Evolutionary conservation across 768 basidiomycete genomes (phyloP), one percentile per base, ranked within the genome.

Genomic region (Leccinum truebloodii): DNA sequence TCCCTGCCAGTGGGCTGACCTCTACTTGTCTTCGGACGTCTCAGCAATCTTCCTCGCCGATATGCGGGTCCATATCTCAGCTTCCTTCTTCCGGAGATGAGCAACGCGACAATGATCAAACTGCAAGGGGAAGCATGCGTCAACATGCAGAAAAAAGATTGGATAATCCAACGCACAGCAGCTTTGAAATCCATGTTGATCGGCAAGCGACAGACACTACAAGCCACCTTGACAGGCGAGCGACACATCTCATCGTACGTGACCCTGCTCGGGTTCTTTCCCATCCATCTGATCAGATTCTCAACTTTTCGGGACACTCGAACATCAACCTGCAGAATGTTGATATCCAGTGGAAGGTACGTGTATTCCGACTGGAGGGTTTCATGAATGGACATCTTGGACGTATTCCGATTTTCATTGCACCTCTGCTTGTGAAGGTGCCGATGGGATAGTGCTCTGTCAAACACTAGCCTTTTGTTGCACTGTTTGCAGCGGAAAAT

Each of bases 401-500:
- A n/a, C 3, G 1, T 6, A 35, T 6, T 26, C 24, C 46, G 16
- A 1, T 7, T 8, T 20, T 9, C 16, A 4, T 2, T 1, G 1
- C 9, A 13, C 24, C 12, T 34, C 18, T 16, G 14, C 41, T 22
- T 44, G 18, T 63, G 55, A 4, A 66, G 65, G 44, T 67, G 58
- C 0, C 1, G 8, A 32, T 66, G 65, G 3, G 44, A 59, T 6
- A 67, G 32, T 18, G 56, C 58, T 7, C 59, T 5, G 10, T 64
- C 61, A 18, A 63, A 63, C 37, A 6, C 4, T 1, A 59, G 28
- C 32, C 61, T 49, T 18, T n/a, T 5, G 24, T 3, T 13, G 26
- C 65, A 63, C 32, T 7, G 9, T 28, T 26, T 59, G 39, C 65
- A 66, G 24, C 30, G 46, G 37, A 67, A 64, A 37, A 67, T 53